A percentile compares a stretch with the other conserved stretches of the same genome.
Conservation (phyloP, 1,284 basidiomycete species). For the Ganoderma multipileum region DNA sequence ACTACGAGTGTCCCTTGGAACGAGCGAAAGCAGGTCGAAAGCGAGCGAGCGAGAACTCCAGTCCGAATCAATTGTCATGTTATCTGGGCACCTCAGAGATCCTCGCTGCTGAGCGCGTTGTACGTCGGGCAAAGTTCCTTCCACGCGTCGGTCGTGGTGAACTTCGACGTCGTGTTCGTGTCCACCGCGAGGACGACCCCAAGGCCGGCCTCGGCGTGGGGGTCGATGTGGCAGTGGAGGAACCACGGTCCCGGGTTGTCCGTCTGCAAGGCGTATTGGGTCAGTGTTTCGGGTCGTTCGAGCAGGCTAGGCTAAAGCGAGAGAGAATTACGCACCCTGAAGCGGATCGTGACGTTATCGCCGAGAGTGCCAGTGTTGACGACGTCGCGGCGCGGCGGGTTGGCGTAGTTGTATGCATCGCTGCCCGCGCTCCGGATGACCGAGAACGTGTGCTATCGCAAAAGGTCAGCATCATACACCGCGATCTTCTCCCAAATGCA, state of each 20-base stretch:
- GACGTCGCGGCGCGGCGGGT: constrained; percentile 41
- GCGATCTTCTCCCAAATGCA: too few species aligned
- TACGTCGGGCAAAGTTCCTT: constrained; percentile 24
- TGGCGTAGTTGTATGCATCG: constrained; percentile 44
- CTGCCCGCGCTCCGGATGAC: constrained; percentile 31
- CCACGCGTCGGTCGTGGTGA: constrained; percentile 18
- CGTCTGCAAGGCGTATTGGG: constrained; percentile 15
- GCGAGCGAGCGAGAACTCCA: too few species aligned
- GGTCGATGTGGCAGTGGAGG: constrained; percentile 38
- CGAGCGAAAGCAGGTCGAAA: background rate
- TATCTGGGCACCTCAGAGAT: constrained; percentile 1
- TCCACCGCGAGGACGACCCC: constrained; percentile 39
- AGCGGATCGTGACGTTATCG: constrained; percentile 39
- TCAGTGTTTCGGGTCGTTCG: background rate
- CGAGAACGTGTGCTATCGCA: constrained; percentile 28
- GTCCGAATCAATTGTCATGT: too few species aligned
- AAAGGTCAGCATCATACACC: too few species aligned
- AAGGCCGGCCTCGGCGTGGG: constrained; percentile 39
- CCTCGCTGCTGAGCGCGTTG: constrained; percentile 9
- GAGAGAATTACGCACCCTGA: constrained; percentile 22
- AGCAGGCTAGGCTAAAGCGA: background rate
- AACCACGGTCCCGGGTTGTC: constrained; percentile 37
- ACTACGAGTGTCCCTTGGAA: background rate
- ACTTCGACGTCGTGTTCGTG: constrained; percentile 12
- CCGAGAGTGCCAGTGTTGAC: constrained; percentile 32